Conservation (phyloP, 2,329 filamentous ascomycete genomes). For the Colletotrichum sp. region DNA sequence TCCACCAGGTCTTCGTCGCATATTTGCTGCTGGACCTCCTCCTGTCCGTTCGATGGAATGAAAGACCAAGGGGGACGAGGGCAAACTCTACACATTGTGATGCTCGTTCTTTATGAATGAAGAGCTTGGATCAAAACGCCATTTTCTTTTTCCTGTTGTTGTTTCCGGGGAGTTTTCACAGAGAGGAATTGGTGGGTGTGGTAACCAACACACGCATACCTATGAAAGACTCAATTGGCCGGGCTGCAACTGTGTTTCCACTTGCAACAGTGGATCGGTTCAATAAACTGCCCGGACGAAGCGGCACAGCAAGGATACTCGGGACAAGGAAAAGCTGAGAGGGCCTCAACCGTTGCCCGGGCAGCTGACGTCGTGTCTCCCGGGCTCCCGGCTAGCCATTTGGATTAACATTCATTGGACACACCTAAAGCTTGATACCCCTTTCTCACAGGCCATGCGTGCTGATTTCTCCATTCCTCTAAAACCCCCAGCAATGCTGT, state of each 20-base stretch:
- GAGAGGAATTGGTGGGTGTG: background rate
- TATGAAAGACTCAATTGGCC: background rate
- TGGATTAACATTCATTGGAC: too few relatives aligned
- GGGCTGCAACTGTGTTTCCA: background rate
- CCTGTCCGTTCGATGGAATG: background rate
- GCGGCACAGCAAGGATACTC: too few relatives aligned
- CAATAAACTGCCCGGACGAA: background rate
- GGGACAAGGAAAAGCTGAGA: background rate
- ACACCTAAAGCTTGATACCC: background rate
- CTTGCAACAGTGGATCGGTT: background rate
- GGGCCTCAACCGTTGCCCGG: too few relatives aligned
- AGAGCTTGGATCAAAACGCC: background rate
- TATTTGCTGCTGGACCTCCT: fast-evolving
- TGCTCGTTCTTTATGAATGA: background rate
- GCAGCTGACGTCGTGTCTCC: too few relatives aligned
- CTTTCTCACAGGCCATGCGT: constrained; percentile 43
- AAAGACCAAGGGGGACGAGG: background rate
- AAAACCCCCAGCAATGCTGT: constrained; percentile 41
- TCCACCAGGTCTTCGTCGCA: fast-evolving
- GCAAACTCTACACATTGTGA: background rate
- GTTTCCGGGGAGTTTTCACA: background rate
- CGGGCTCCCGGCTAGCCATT: too few relatives aligned
- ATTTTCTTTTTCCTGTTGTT: background rate
- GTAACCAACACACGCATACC: background rate
- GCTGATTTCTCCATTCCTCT: constrained; percentile 49